Percentiles rank a stretch among this genome's conserved stretches.
Evolutionary conservation across 2,329 filamentous ascomycete genomes (phyloP).

Genomic region (Cladosporium oxysporum): DNA sequence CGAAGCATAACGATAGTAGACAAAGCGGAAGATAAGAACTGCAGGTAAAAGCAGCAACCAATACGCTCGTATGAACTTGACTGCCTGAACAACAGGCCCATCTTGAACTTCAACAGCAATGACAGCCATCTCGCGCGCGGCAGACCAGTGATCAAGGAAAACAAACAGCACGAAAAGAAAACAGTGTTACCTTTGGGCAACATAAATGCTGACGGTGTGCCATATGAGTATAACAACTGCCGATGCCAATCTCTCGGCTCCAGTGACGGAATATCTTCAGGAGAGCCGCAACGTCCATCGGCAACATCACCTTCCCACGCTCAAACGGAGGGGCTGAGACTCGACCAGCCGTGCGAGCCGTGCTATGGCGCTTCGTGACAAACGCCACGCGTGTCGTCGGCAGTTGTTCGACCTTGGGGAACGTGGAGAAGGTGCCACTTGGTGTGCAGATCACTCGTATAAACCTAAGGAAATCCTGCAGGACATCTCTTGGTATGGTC

Average conservation of each 20-base stretch:
- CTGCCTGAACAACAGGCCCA: constrained; percentile 23
- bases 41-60: constrained; percentile 28
- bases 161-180: background rate
- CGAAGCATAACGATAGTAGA: constrained; percentile 34
- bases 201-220: background rate
- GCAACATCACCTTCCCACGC: background rate
- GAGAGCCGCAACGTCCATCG: background rate
- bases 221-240: background rate
- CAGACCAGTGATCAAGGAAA: background rate
- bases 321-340: background rate
- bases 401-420: constrained; percentile 11
- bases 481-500: background rate
- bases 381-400: constrained; percentile 19
- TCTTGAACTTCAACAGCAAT: constrained; percentile 18
- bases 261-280: background rate
- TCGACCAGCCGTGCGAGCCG: background rate
- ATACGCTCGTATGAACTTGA: constrained; percentile 25
- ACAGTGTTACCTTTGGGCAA: background rate
- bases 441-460: constrained; percentile 8
- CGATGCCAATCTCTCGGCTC: background rate
- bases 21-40: constrained; percentile 33
- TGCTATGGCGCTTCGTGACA: background rate
- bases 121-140: constrained; percentile 23
- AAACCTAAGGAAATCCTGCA: background rate
- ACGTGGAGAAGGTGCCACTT: background rate